Evolutionary conservation across 106 monocot species (phyloP).

Genomic region (Allium sativum): DNA sequence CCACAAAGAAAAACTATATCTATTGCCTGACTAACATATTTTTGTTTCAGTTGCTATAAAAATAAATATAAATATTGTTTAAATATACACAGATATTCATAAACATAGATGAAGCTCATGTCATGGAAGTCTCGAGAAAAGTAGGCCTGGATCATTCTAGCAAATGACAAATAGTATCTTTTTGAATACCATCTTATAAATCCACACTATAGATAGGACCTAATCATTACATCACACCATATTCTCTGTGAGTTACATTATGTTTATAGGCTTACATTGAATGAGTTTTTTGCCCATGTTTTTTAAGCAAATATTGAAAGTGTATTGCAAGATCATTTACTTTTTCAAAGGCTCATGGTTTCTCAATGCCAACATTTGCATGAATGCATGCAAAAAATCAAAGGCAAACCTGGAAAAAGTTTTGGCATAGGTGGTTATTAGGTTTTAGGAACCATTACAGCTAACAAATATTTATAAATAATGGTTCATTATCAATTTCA

Average conservation of each 20-base stretch:
- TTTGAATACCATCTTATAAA: too few relatives aligned
- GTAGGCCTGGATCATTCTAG: constrained; percentile 78
- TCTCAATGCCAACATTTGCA: constrained; percentile 80
- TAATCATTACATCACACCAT: too few relatives aligned
- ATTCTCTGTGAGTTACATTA: neutral
- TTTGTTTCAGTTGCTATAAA: neutral
- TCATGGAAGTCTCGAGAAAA: constrained; percentile 31
- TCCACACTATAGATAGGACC: too few relatives aligned
- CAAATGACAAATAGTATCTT: too few relatives aligned
- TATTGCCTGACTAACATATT: neutral
- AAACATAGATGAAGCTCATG: constrained; percentile 74
- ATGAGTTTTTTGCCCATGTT: neutral
- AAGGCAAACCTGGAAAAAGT: constrained; percentile 81
- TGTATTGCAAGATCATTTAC: constrained; percentile 78
- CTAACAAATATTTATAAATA: neutral
- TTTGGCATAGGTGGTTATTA: constrained; percentile 61
- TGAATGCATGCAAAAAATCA: constrained; percentile 90
- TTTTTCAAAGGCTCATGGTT: constrained; percentile 89
- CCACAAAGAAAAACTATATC: constrained; percentile 69
- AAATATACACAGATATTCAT: constrained; percentile 55
- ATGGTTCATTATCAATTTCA: too few relatives aligned
- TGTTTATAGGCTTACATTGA: neutral
- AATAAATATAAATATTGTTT: neutral
- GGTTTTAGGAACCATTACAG: neutral
- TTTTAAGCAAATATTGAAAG: constrained; percentile 85